phyloP scores from a whole-genome alignment of 2,329 filamentous ascomycete species.

The Neofusicoccum ribis region DNA sequence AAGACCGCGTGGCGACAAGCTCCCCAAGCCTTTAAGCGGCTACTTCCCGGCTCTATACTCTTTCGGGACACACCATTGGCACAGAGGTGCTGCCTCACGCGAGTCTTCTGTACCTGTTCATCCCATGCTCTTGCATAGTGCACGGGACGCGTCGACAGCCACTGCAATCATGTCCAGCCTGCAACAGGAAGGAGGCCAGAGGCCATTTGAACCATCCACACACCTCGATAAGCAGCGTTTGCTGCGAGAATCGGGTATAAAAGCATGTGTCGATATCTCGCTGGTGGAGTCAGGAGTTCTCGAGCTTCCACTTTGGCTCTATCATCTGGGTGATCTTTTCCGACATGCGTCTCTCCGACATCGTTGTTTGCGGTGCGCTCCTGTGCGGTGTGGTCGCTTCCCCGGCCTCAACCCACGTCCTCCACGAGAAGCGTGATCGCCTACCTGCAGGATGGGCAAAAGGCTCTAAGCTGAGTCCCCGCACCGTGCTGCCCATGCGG shows the following conservation, averaged over 20 bases:
- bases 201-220: background rate
- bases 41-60: background rate
- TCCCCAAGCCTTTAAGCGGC: background rate
- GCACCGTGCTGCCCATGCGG: constrained; percentile 34
- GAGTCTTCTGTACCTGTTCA: background rate
- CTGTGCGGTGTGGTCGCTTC: background rate
- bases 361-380: background rate
- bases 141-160: background rate
- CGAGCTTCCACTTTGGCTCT: background rate
- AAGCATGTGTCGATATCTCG: background rate
- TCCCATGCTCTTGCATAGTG: background rate
- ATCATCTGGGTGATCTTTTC: background rate
- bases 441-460: background rate
- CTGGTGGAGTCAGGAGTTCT: background rate
- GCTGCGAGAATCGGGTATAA: background rate
- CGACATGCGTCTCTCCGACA: background rate
- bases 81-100: no score
- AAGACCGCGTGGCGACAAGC: background rate
- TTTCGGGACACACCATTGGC: background rate
- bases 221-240: background rate
- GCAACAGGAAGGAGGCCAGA: background rate
- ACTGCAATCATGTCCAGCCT: background rate
- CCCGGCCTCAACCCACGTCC: background rate
- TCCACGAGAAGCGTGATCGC: background rate
- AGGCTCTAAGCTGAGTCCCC: background rate